Percentiles rank a stretch among this genome's conserved stretches.
Conservation (phyloP, 2,329 filamentous ascomycete species). For the Penicillium oxalicum region DNA sequence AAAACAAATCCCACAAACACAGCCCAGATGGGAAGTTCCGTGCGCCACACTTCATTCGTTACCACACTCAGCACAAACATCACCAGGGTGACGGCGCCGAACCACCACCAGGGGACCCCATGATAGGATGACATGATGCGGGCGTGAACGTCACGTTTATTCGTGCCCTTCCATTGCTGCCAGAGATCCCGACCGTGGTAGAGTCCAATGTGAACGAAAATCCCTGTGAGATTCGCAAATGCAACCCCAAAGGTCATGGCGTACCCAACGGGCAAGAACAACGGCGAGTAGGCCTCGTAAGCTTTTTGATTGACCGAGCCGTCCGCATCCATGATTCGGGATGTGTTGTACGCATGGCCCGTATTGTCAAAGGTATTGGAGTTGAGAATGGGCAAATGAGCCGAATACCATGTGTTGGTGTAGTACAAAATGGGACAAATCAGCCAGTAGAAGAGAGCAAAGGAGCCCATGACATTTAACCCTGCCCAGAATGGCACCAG, state of each 20-base stretch:
- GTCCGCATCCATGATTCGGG: slow-evolving; percentile 52
- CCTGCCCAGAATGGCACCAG: slow-evolving; percentile 55
- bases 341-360: slow-evolving; percentile 54
- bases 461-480: slow-evolving; percentile 41
- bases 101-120: slow-evolving; percentile 45
- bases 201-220: slow-evolving; percentile 35
- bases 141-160: slow-evolving; percentile 38
- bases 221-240: slow-evolving; percentile 61
- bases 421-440: slow-evolving; percentile 42
- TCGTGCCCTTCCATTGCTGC: slow-evolving; percentile 30
- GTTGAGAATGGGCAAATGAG: slow-evolving; percentile 58
- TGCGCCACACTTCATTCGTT: slow-evolving; percentile 41
- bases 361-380: slow-evolving; percentile 61
- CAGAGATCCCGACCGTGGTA: slow-evolving; percentile 36
- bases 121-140: slow-evolving; percentile 40
- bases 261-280: slow-evolving; percentile 59
- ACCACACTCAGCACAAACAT: slow-evolving; percentile 36
- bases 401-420: slow-evolving; percentile 52
- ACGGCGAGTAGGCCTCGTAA: slow-evolving; percentile 60
- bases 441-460: slow-evolving; percentile 41
- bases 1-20: slow-evolving; percentile 43
- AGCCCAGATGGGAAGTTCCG: slow-evolving; percentile 42
- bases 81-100: slow-evolving; percentile 32
- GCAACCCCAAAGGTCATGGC: slow-evolving; percentile 53
- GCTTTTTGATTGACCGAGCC: slow-evolving; percentile 54